phyloP scores from a whole-genome alignment of 2,329 filamentous ascomycete genomes.

The Teratosphaeria gauchensis region DNA sequence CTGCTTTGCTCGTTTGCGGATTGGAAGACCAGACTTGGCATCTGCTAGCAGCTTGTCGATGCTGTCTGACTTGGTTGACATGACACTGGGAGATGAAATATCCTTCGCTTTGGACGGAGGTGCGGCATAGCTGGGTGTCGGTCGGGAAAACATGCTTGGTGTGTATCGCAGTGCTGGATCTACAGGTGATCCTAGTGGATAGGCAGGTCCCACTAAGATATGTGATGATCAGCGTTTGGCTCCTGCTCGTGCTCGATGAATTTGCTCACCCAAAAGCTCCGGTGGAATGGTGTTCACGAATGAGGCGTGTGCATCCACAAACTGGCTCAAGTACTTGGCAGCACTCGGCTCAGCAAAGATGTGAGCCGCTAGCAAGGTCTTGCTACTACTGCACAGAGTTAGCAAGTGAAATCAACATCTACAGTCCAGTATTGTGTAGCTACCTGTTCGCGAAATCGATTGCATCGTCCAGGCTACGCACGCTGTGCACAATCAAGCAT shows the following conservation, averaged over 20 bases:
- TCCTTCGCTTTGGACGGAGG: background rate
- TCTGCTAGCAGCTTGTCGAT: background rate
- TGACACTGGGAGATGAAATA: background rate
- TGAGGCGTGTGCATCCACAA: slow-evolving; percentile 40
- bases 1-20: background rate
- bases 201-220: background rate
- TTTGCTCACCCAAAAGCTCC: slow-evolving; percentile 36
- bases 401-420: background rate
- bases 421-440: background rate
- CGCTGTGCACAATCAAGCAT: slow-evolving; percentile 37
- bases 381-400: slow-evolving; percentile 11
- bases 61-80: background rate
- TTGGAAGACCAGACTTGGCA: background rate
- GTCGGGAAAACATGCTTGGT: background rate
- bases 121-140: background rate
- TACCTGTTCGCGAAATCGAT: slow-evolving; percentile 34
- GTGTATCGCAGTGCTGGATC: background rate
- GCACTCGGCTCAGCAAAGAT: slow-evolving; percentile 41
- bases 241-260: background rate
- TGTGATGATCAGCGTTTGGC: background rate
- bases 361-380: slow-evolving; percentile 39
- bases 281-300: slow-evolving; percentile 50
- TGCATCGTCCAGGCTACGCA: slow-evolving; percentile 45
- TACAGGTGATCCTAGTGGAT: background rate
- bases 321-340: slow-evolving; percentile 52